A percentile compares a stretch with the other conserved stretches of the same genome.
Conservation (phyloP, 208 protist species). For the Acanthamoeba royreba region DNA sequence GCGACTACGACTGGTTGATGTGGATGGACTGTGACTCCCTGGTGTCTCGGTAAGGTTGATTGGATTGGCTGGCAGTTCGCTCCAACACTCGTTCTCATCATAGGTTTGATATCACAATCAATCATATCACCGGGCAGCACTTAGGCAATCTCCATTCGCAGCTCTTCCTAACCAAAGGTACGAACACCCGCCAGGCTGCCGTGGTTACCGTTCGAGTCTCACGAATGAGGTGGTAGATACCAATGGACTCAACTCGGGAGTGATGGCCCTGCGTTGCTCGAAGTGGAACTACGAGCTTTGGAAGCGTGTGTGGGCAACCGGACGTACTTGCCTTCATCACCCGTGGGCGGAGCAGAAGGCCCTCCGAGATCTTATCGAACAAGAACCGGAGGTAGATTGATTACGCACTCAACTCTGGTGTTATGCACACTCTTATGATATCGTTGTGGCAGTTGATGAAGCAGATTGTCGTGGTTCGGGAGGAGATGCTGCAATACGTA, state of each 20-base stretch:
- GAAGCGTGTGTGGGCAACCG: background rate
- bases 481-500: background rate
- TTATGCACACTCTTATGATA: background rate
- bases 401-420: background rate
- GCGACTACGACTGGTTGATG: background rate
- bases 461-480: background rate
- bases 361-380: background rate
- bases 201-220: no score
- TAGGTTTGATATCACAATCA: background rate
- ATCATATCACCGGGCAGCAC: background rate
- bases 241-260: background rate
- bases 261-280: background rate
- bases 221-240: no score
- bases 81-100: background rate
- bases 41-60: background rate
- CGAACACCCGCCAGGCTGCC: no score
- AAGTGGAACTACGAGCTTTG: background rate
- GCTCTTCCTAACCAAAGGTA: background rate
- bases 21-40: background rate
- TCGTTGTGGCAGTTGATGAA: background rate
- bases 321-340: background rate
- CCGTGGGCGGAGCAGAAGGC: background rate
- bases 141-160: background rate
- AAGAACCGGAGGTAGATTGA: background rate
- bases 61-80: background rate